Percentiles rank a stretch among this genome's conserved stretches.
Conservation (phyloP, 148 eudicot species). For the Beta vulgaris region DNA sequence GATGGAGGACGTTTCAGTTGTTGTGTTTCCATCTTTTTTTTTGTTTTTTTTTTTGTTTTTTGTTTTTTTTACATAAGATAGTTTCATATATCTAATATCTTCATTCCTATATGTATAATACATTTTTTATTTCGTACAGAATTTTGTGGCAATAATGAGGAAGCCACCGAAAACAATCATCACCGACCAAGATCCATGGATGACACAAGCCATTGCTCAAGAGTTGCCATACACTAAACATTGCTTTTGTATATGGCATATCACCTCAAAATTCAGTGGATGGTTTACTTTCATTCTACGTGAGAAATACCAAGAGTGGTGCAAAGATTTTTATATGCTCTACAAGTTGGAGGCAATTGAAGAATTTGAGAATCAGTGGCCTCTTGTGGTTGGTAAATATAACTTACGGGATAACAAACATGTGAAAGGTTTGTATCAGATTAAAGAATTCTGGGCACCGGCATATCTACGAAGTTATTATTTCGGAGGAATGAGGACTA, state of each 20-base stretch:
- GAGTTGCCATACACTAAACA: background rate
- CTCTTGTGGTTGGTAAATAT: no score
- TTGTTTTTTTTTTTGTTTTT: no score
- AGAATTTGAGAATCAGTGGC: constrained; percentile 1
- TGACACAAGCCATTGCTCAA: background rate
- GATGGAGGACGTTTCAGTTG: no score
- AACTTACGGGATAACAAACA: no score
- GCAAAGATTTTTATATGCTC: background rate
- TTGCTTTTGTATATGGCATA: constrained; percentile 1
- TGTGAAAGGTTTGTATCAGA: no score
- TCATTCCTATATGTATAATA: no score
- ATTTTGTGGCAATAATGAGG: background rate
- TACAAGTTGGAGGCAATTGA: background rate
- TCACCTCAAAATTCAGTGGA: background rate
- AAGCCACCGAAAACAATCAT: background rate
- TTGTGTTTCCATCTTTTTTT: no score
- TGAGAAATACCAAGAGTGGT: background rate
- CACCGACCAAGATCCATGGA: background rate
- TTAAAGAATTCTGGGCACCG: background rate
- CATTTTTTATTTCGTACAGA: no score
- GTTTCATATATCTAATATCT: no score
- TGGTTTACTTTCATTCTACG: background rate
- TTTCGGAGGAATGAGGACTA: constrained; percentile 15
- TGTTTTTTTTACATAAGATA: no score
- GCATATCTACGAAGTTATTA: constrained; percentile 6